These are phyloP conservation scores for Cladophialophora carrionii DNA, from an alignment of 2,329 filamentous ascomycete species.

Conservation along the genomic window DNA sequence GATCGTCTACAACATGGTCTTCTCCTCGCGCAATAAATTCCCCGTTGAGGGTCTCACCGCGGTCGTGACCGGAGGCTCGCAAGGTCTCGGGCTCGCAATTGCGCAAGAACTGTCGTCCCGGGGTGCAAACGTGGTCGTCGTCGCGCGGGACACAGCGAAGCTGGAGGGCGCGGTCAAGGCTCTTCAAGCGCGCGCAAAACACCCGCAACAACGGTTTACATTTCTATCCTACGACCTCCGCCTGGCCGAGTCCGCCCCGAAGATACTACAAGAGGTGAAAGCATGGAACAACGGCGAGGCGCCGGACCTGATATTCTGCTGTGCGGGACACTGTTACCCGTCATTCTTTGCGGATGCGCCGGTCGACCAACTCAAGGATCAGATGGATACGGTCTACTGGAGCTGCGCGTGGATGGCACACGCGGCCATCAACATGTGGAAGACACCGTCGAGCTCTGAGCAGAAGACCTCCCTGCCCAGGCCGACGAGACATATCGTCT, in stretches of 20 bases:
- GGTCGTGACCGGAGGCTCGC: conserved; percentile 86
- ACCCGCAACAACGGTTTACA: conserved; percentile 75
- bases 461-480: conserved; percentile 41
- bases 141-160: conserved; percentile 75
- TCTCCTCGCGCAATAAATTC: conserved; percentile 69
- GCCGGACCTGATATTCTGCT: conserved; percentile 89
- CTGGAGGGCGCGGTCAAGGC: conserved; percentile 70
- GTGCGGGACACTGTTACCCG: conserved; percentile 75
- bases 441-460: conserved; percentile 46
- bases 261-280: conserved; percentile 71
- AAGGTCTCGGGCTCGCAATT: conserved; percentile 83
- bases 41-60: conserved; percentile 84
- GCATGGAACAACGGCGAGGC: conserved; percentile 74
- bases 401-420: conserved; percentile 84
- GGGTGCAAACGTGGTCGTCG: conserved; percentile 83
- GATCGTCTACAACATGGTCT: conserved; percentile 42
- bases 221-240: conserved; percentile 83
- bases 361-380: conserved; percentile 66
- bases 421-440: conserved; percentile 75
- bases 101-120: conserved; percentile 75
- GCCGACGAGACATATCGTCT: conserved; percentile 75
- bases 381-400: conserved; percentile 95
- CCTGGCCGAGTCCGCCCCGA: conserved; percentile 67
- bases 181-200: conserved; percentile 63
- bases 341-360: conserved; percentile 77